These are phyloP conservation scores for Sporothrix dimorphospora DNA, from an alignment of 2,329 filamentous ascomycete genomes.

Conservation along the genomic window DNA sequence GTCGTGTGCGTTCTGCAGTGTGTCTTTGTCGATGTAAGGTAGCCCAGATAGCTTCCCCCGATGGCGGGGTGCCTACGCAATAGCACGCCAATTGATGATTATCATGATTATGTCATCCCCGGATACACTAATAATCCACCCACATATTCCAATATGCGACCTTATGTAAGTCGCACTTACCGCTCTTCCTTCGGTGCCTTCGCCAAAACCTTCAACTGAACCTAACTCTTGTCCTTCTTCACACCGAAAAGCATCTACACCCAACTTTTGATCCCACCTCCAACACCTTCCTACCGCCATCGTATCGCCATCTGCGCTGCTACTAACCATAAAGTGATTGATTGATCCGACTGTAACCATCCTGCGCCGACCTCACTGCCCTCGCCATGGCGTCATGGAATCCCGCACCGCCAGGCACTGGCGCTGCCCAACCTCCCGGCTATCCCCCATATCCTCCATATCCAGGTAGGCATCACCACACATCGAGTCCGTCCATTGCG, in stretches of 20 bases:
- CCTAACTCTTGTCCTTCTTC: not conserved
- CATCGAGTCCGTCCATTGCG: not conserved
- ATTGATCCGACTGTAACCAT: not conserved
- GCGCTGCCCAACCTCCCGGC: slow-evolving; percentile 39
- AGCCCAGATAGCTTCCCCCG: slow-evolving; percentile 5
- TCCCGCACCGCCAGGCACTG: not conserved
- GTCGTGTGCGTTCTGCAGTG: not conserved
- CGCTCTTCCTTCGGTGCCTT: not conserved
- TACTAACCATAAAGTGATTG: slow-evolving; percentile 35
- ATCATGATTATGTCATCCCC: slow-evolving; percentile 18
- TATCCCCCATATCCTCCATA: slow-evolving; percentile 32
- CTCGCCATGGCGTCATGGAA: slow-evolving; percentile 34
- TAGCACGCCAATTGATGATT: not conserved
- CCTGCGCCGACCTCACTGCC: not conserved
- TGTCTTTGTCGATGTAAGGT: not conserved
- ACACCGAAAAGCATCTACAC: not conserved
- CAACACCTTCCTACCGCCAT: not conserved
- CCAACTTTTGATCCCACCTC: not conserved
- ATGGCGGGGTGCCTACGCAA: slow-evolving; percentile 23
- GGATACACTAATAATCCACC: not conserved
- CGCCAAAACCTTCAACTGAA: not conserved
- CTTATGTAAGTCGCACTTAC: not conserved
- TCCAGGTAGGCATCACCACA: slow-evolving; percentile 27
- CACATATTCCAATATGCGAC: not conserved
- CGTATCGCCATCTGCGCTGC: slow-evolving; percentile 26